Percentiles rank a stretch among this genome's conserved stretches.
phyloP scores from a whole-genome alignment of 2,329 filamentous ascomycete species.

The Trichoderma semiorbis region DNA sequence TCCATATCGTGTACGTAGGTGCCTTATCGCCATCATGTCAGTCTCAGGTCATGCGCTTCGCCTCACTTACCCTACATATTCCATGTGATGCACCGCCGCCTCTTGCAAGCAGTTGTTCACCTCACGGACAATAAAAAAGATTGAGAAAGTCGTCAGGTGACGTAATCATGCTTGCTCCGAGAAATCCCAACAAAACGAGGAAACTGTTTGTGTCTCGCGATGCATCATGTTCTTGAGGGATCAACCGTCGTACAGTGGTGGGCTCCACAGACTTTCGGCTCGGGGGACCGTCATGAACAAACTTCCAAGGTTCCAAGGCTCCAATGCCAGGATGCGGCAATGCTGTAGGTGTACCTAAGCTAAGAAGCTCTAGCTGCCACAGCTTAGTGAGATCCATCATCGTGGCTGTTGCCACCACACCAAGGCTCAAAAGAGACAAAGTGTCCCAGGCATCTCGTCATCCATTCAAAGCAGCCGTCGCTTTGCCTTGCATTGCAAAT shows the following conservation, averaged over 20 bases:
- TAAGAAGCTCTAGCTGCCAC: background rate
- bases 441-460: background rate
- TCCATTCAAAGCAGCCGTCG: background rate
- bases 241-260: background rate
- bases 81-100: slow-evolving; percentile 9
- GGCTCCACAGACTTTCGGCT: background rate
- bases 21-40: background rate
- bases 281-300: background rate
- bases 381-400: slow-evolving; percentile 7
- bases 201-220: background rate
- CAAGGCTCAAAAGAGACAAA: background rate
- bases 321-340: background rate
- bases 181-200: slow-evolving; percentile 1
- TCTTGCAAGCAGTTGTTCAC: background rate
- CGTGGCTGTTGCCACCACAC: slow-evolving; percentile 1
- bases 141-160: slow-evolving; percentile 11
- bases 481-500: background rate
- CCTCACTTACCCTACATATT: slow-evolving; percentile 9
- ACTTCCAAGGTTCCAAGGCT: background rate
- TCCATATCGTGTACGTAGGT: background rate
- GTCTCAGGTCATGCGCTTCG: slow-evolving; percentile 3
- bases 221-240: background rate
- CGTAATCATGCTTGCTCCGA: slow-evolving; percentile 4
- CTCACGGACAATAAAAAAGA: background rate
- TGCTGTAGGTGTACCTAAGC: background rate